These are phyloP conservation scores for Nannochloropsis gaditana DNA, from an alignment of 108 stramenopile species.

Conservation along the genomic window DNA sequence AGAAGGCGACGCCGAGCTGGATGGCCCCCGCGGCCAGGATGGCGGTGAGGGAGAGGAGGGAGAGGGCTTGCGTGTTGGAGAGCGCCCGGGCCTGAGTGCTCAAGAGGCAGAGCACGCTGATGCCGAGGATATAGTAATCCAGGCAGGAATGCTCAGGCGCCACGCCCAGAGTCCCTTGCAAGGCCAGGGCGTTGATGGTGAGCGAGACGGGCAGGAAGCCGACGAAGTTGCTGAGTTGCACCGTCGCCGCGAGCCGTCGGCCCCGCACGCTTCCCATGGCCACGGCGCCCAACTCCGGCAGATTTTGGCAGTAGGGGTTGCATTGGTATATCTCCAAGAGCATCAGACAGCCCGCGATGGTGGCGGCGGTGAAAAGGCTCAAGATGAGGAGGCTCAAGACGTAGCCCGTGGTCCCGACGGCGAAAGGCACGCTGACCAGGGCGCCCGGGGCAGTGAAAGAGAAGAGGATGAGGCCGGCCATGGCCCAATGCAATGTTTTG, in stretches of 20 bases:
- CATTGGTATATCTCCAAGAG: not conserved
- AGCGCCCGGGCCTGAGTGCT: slow-evolving; percentile 4
- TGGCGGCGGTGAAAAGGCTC: not conserved
- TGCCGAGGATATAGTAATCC: not conserved
- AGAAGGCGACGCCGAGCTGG: not conserved
- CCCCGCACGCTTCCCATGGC: not conserved
- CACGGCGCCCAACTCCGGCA: slow-evolving; percentile 1
- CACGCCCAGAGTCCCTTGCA: slow-evolving; percentile 3
- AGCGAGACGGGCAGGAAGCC: slow-evolving; percentile 1
- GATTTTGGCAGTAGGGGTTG: not conserved
- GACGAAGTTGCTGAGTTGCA: slow-evolving; percentile 12
- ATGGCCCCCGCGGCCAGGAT: not conserved
- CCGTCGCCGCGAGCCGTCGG: not conserved
- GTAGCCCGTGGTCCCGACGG: not conserved
- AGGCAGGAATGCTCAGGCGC: not conserved
- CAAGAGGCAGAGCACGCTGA: slow-evolving; percentile 1
- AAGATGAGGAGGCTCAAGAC: not conserved
- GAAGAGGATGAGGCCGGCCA: slow-evolving; percentile 22
- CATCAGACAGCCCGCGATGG: not conserved
- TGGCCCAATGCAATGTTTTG: slow-evolving; percentile 23
- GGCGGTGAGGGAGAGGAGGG: not conserved
- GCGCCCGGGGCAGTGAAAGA: slow-evolving; percentile 19
- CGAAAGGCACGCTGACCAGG: slow-evolving; percentile 19
- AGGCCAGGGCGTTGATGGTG: not conserved
- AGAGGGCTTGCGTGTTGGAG: not conserved